phyloP scores from a whole-genome alignment of 139 green algal species.

The Coelastrella sp. region DNA sequence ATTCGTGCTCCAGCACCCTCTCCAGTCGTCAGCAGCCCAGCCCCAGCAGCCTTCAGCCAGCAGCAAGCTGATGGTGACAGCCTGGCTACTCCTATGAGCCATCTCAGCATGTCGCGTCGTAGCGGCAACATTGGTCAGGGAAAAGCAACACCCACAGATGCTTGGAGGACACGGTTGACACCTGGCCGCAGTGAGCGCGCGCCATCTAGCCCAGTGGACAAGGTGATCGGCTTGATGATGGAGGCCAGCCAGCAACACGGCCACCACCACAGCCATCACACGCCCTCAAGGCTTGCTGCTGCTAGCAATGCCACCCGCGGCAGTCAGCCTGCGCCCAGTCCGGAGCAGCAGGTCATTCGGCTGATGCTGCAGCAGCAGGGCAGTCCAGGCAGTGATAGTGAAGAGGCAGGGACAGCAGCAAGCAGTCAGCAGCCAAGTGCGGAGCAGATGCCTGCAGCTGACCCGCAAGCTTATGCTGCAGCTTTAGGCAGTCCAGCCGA shows the following conservation, averaged over 20 bases:
- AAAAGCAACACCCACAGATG: not conserved
- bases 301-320: not conserved
- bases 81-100: conserved; percentile 30
- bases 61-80: conserved; percentile 4
- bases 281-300: not conserved
- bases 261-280: not conserved
- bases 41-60: not conserved
- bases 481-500: not conserved
- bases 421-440: not conserved
- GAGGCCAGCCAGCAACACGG: not conserved
- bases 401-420: not conserved
- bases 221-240: conserved; percentile 48
- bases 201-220: conserved; percentile 30
- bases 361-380: conserved; percentile 38
- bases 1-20: not conserved
- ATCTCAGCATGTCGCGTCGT: conserved; percentile 24
- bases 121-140: not conserved
- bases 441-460: not conserved
- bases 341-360: conserved; percentile 34
- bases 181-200: not conserved
- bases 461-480: not conserved
- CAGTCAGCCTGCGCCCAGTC: conserved; percentile 16
- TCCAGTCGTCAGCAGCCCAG: not conserved
- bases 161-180: not conserved
- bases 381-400: not conserved